A percentile compares a stretch with the other conserved stretches of the same genome.
These are phyloP conservation scores for Closterium sp. DNA, from an alignment of 139 green algal genomes.

Conservation along the genomic window DNA sequence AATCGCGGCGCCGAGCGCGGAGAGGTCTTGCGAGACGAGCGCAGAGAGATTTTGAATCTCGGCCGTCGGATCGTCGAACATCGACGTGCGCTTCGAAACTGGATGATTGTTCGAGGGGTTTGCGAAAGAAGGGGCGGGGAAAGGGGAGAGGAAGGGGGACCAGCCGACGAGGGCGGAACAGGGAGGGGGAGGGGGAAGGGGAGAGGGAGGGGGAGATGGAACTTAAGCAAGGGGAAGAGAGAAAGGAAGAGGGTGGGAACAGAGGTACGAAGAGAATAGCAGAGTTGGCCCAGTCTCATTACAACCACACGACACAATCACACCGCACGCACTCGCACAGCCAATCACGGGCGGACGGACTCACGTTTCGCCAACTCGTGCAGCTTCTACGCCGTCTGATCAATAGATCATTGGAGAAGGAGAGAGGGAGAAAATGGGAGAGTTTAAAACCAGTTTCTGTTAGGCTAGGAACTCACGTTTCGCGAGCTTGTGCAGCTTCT, in stretches of 20 bases:
- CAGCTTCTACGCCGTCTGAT: no score
- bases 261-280: neutral
- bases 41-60: constrained; percentile 88
- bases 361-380: no score
- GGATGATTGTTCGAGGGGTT: neutral
- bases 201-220: neutral
- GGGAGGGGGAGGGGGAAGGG: neutral
- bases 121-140: neutral
- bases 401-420: no score
- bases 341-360: neutral
- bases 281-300: neutral
- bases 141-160: neutral
- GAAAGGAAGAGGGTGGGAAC: no score
- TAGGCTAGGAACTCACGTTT: constrained; percentile 53
- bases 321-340: neutral
- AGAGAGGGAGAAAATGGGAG: no score
- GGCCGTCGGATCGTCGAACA: constrained; percentile 88
- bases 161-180: neutral
- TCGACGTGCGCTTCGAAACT: constrained; percentile 86
- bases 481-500: constrained; percentile 83
- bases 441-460: neutral
- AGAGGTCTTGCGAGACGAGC: constrained; percentile 75
- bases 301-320: neutral
- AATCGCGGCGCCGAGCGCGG: constrained; percentile 73
- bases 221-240: no score